Evolutionary conservation across 768 basidiomycete genomes (phyloP).

Genomic region (Lanmaoa pseudosensibilis): DNA sequence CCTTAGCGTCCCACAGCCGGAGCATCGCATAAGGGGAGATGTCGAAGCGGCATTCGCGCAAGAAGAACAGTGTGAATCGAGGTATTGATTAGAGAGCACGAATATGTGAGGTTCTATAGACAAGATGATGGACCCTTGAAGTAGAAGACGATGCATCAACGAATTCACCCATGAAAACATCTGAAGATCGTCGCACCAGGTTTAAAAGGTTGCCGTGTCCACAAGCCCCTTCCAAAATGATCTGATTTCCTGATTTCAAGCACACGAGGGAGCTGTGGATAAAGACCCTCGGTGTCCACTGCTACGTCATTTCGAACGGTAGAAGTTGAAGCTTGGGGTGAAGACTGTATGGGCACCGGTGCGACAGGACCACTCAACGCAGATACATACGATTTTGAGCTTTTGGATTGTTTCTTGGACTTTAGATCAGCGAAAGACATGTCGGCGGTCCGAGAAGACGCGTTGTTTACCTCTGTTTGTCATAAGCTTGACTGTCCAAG

Average conservation of each 20-base stretch:
- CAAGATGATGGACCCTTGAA: constrained; percentile 60
- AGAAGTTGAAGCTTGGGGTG: constrained; percentile 18
- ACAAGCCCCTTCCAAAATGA: constrained; percentile 48
- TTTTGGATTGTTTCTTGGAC: constrained; percentile 30
- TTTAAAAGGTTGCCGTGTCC: constrained; percentile 35
- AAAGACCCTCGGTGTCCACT: constrained; percentile 13
- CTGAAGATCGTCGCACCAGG: constrained; percentile 36
- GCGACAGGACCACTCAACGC: constrained; percentile 24
- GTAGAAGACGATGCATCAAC: background rate
- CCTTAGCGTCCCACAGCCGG: constrained; percentile 62
- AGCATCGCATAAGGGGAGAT: constrained; percentile 63
- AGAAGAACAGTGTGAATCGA: constrained; percentile 66
- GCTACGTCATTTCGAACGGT: background rate
- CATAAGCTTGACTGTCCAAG: too few species aligned
- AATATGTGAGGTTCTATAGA: constrained; percentile 57
- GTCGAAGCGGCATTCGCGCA: constrained; percentile 50
- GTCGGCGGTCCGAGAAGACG: background rate
- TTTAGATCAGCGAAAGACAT: constrained; percentile 41
- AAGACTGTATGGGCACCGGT: constrained; percentile 26
- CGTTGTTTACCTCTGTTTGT: constrained; percentile 15
- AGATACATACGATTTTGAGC: constrained; percentile 38
- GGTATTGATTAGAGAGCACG: constrained; percentile 61
- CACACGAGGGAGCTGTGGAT: constrained; percentile 37
- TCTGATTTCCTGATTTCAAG: constrained; percentile 41
- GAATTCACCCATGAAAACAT: background rate